Conservation (phyloP, 148 eudicot species). For the Spergularia bocconei region DNA sequence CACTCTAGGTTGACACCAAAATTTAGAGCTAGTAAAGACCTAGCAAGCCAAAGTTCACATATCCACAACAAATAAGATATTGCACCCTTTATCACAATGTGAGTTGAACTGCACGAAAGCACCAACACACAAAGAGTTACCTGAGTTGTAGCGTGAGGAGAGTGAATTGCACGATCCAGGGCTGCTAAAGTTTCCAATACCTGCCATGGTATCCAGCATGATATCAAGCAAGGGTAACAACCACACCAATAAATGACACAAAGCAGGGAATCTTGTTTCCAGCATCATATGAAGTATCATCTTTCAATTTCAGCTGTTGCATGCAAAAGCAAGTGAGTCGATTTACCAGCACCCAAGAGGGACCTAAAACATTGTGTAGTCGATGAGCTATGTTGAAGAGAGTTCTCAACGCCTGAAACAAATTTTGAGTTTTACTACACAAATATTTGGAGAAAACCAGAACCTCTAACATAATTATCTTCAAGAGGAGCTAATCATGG, state of each 20-base stretch:
- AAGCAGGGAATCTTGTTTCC: background rate
- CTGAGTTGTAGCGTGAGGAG: conserved; percentile 99
- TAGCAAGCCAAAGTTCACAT: conserved; percentile 3
- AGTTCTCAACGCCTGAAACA: conserved; percentile 86
- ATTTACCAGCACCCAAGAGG: conserved; percentile 98
- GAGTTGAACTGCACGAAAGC: conserved; percentile 3
- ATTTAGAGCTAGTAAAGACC: background rate
- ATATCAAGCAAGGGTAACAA: background rate
- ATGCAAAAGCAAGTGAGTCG: conserved; percentile 9
- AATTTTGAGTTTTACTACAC: conserved; percentile 18
- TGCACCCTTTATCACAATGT: background rate
- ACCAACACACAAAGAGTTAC: conserved; percentile 33
- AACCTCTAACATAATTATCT: background rate
- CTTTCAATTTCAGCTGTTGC: conserved; percentile 5
- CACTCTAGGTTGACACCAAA: conserved; percentile 9
- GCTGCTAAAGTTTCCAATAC: conserved; percentile 96
- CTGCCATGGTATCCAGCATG: conserved; percentile 33
- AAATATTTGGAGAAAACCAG: background rate
- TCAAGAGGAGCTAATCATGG: background rate
- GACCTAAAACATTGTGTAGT: conserved; percentile 84
- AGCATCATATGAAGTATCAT: background rate
- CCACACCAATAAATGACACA: background rate
- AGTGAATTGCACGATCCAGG: conserved; percentile 88
- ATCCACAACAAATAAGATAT: background rate
- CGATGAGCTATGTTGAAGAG: conserved; percentile 98